Evolutionary conservation across 2,329 filamentous ascomycete genomes (phyloP).

Genomic region (Blastomyces gilchristii): DNA sequence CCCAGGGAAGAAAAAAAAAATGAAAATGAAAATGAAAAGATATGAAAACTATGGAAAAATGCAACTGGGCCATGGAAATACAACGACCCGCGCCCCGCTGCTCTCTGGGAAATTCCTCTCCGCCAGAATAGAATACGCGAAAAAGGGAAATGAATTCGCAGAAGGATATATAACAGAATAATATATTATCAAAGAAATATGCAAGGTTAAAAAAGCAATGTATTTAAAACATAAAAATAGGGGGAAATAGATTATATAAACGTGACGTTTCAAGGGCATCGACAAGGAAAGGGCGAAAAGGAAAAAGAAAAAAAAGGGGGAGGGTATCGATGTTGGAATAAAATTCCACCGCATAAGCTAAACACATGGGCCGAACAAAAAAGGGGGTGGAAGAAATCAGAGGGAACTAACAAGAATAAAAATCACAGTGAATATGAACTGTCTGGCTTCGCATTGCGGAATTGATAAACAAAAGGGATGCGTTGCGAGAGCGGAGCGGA

Average conservation of each 20-base stretch:
- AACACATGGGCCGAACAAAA: not conserved
- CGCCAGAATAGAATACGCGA: not conserved
- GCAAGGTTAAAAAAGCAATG: not conserved
- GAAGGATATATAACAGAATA: not conserved
- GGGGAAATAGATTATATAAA: not conserved
- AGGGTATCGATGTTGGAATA: slow-evolving; percentile 2
- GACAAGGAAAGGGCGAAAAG: not conserved
- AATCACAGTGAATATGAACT: not conserved
- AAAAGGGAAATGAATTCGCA: not conserved
- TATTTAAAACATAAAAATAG: not conserved
- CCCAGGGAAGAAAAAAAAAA: not conserved
- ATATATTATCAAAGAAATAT: not conserved
- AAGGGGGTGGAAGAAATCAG: not conserved
- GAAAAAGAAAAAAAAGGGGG: not conserved
- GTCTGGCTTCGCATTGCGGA: not conserved
- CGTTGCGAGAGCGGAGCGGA: not conserved
- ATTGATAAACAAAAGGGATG: not conserved
- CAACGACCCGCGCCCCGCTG: not conserved
- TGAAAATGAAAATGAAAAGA: no score
- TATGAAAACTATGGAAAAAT: not conserved
- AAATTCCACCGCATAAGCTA: not conserved
- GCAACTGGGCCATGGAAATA: not conserved
- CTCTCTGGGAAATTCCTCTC: not conserved
- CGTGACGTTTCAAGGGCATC: not conserved
- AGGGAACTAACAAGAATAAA: not conserved